phyloP scores from a whole-genome alignment of 2,329 filamentous ascomycete genomes.

The Plectosphaerella sp. region DNA sequence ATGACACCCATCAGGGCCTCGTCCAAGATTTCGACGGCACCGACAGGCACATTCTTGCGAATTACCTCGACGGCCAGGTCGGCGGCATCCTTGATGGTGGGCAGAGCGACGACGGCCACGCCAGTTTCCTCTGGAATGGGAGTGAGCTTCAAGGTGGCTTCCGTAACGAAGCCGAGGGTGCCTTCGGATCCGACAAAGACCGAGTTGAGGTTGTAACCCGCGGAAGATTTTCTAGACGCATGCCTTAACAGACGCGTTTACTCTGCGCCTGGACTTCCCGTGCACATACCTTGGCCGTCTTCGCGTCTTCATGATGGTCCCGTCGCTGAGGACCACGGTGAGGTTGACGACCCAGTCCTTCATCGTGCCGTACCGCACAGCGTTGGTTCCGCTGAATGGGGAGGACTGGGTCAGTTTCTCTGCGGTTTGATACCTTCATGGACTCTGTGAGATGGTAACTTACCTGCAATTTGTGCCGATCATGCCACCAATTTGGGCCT shows the following conservation, averaged over 20 bases:
- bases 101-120: constrained; percentile 77
- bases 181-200: constrained; percentile 80
- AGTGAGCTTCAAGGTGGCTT: constrained; percentile 76
- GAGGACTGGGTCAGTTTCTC: neutral
- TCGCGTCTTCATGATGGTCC: constrained; percentile 73
- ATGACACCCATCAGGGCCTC: constrained; percentile 83
- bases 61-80: constrained; percentile 70
- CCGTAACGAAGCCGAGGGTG: constrained; percentile 75
- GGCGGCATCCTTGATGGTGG: constrained; percentile 70
- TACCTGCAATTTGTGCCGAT: constrained; percentile 68
- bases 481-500: constrained; percentile 74
- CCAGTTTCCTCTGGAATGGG: constrained; percentile 72
- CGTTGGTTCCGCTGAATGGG: constrained; percentile 60
- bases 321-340: constrained; percentile 75
- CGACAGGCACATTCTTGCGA: constrained; percentile 67
- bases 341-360: constrained; percentile 84
- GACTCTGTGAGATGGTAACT: too few relatives aligned
- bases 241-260: neutral
- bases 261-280: neutral
- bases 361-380: constrained; percentile 79
- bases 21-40: constrained; percentile 83
- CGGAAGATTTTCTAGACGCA: constrained; percentile 58
- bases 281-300: constrained; percentile 52
- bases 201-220: constrained; percentile 77
- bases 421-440: too few relatives aligned